These are phyloP conservation scores for Saksenaea oblongispora DNA, from an alignment of 371 early-diverging fungal genomes.

Conservation along the genomic window DNA sequence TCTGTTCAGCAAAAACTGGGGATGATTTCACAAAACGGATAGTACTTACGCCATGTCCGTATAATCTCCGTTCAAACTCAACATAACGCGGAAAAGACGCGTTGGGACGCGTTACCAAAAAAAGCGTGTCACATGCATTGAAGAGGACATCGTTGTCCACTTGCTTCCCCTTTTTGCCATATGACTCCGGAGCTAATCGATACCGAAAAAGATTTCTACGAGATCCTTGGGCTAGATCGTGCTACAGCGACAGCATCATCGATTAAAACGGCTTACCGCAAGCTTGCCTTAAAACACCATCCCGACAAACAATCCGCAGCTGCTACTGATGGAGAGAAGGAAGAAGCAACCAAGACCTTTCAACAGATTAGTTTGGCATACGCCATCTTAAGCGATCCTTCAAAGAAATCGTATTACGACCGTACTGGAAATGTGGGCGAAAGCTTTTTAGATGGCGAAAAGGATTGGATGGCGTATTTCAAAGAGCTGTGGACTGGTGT, in stretches of 20 bases:
- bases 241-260: constrained; percentile 51
- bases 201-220: constrained; percentile 40
- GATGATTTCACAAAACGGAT: too few relatives aligned
- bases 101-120: neutral
- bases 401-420: constrained; percentile 82
- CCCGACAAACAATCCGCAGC: constrained; percentile 78
- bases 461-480: constrained; percentile 85
- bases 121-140: neutral
- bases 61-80: too few relatives aligned
- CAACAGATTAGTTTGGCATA: constrained; percentile 86
- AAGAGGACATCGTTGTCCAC: neutral
- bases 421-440: constrained; percentile 43
- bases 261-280: constrained; percentile 87
- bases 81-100: neutral
- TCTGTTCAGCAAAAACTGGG: too few relatives aligned
- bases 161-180: neutral
- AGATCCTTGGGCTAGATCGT: constrained; percentile 67
- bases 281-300: constrained; percentile 76
- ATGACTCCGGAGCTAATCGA: neutral
- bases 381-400: constrained; percentile 77
- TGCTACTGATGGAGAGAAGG: constrained; percentile 65
- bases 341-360: constrained; percentile 77
- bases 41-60: too few relatives aligned
- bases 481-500: constrained; percentile 78
- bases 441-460: constrained; percentile 48